Evolutionary conservation across 768 basidiomycete species (phyloP), one percentile per base, ranked within the genome.

Genomic region (Pulveroboletus sp.): DNA sequence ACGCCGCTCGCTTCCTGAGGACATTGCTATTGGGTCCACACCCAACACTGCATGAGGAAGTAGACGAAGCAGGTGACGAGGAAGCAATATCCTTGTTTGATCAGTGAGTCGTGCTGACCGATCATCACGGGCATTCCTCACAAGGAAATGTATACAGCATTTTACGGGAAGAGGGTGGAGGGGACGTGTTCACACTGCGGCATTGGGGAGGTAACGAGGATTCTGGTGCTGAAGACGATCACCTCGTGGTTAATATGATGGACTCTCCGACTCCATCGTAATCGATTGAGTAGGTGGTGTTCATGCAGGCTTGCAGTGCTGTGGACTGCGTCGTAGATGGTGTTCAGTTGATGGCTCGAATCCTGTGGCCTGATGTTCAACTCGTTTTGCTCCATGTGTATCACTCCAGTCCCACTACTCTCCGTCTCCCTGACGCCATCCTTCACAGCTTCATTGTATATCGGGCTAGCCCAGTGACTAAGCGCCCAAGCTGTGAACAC

Each of bases 1-100:
- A 77, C 54, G 60, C 69, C 28, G 41, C 56, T 7, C 65, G 62
- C 11, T 74, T 76, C 56, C 52, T 73, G 32, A 67, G 72, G 30
- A 70, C 77, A 37, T 53, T 70, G 21, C 51, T 69, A 49, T 51
- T 56, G 43, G 67, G 58, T 1, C 49, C 47, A 14, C 56, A 66
- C 50, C 56, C 62, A 28, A 70, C 64, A 26, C 41, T 65, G 28
- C 64, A 67, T 28, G 61, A 60, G 24, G 65, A 64, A 17, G 55
- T 26, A 0, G 62, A 64, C 37, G 67, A 65, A 14, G 49, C 62
- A 24, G 65, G 64, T 10, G 70, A 73, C 21, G 83, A 86, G 11
- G 69, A 69, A 43, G 78, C 82, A 0, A 77, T 89, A 47, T 73
- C 73, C n/a, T 68, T 86, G 57, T 89, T 89, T 63, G 87, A 89